phyloP scores from a whole-genome alignment of 2,329 filamentous ascomycete species.

The Cladosporium sp. region DNA sequence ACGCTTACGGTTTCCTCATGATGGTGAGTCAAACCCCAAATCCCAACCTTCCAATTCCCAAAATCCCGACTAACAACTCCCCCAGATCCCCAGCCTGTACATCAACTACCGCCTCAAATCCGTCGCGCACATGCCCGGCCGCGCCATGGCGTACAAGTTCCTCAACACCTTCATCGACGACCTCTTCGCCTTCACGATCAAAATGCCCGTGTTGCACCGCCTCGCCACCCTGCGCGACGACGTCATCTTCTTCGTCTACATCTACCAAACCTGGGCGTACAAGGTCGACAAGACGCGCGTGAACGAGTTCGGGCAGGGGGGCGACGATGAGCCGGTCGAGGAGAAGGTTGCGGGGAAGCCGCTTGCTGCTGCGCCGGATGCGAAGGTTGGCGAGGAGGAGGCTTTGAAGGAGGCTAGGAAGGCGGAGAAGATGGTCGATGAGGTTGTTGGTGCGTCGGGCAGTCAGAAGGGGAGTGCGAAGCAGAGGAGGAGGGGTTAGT shows the following conservation, averaged over 20 bases:
- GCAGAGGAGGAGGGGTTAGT: conserved; percentile 5
- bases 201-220: conserved; percentile 94
- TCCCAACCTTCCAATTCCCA: neutral
- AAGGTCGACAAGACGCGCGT: conserved; percentile 86
- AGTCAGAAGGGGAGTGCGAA: conserved; percentile 1
- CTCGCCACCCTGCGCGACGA: conserved; percentile 91
- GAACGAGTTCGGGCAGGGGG: conserved; percentile 97
- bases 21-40: conserved; percentile 54
- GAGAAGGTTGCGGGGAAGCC: conserved; percentile 45
- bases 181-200: conserved; percentile 97
- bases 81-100: conserved; percentile 73
- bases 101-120: conserved; percentile 95
- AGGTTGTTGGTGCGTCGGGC: neutral
- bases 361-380: conserved; percentile 31
- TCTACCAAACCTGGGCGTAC: conserved; percentile 94
- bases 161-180: conserved; percentile 99
- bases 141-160: conserved; percentile 98
- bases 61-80: conserved; percentile 1
- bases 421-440: conserved; percentile 1
- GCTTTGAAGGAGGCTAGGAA: neutral
- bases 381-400: conserved; percentile 18
- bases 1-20: conserved; percentile 98
- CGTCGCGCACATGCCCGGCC: conserved; percentile 93
- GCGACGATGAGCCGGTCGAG: conserved; percentile 73
- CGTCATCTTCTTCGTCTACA: conserved; percentile 95